Base-by-base conservation (phyloP, 2,329 filamentous ascomycete species). In the Sordariomycetes sp. region DNA sequence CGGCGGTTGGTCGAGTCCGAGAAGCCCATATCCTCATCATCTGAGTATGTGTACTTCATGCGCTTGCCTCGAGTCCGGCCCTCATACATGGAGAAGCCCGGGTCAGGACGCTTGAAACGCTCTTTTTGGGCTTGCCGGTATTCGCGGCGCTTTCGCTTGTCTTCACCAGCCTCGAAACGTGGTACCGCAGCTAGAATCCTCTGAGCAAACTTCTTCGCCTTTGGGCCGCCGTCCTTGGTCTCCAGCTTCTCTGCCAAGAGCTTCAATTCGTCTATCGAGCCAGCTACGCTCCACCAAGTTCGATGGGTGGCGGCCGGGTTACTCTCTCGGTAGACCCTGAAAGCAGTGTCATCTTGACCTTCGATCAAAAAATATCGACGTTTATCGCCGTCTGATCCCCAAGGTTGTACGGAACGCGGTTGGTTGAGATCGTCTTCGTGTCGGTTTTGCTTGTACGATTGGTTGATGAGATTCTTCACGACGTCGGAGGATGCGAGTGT, bases 21-120 rank as follows among this genome's bases (percentile, higher is more conserved):
- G 36, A 68, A 72, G 33, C 77, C 75, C 12, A 80, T 76, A 23
- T 81, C 81, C 45, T 93, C 86, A 17, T 93, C 86, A 34, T 95
- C 88, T 1, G 87, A 93, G 52, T 85, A 98, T 0, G 86, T 98
- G 53, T 98, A 98, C 58, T 88, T 93, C 62, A 94, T 83, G 40
- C 90, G 83, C 66, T 98, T 96, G 37, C 92, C 92, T 39, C 92
- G 79, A 5, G 93, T 98, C 34, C 92, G 85, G 32, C 92, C 92
- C 63, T 98, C 92, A 55, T 98, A 98, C 38, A 94, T 68, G 1
- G 88, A 95, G 53, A 90, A 93, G 5, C 87, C 87, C 8, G 83
- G 81, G 46, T 94, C 88, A 6, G 87, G 86, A 5, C 87, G 77
- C 44, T 82, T 74, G 60, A 96, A 96, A 39, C 84, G 81, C 40